A percentile compares a stretch with the other conserved stretches of the same genome.
These are phyloP conservation scores for Rhynchospora pubera DNA, from an alignment of 176 grass and related monocot species.

Conservation along the genomic window DNA sequence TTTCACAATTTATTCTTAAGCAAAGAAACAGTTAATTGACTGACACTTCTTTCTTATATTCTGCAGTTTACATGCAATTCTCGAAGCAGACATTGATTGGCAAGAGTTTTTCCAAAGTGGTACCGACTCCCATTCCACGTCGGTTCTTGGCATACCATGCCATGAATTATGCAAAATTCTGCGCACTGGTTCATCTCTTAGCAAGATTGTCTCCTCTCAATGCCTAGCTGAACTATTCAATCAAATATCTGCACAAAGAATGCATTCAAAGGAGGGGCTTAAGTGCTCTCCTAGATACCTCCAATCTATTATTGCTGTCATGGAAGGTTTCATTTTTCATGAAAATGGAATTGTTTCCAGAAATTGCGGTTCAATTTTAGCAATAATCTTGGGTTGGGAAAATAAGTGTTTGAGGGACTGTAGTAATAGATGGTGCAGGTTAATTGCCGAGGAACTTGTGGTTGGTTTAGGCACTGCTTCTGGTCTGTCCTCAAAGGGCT, in stretches of 20 bases:
- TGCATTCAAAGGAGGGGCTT: constrained; percentile 34
- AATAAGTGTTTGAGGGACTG: constrained; percentile 50
- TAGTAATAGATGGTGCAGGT: constrained; percentile 58
- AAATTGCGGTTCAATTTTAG: constrained; percentile 61
- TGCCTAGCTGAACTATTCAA: constrained; percentile 76
- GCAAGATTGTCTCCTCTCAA: constrained; percentile 76
- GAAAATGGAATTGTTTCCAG: constrained; percentile 55
- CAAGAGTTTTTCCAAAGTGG: constrained; percentile 66
- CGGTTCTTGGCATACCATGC: constrained; percentile 60
- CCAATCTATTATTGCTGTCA: constrained; percentile 70
- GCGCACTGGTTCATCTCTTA: constrained; percentile 54
- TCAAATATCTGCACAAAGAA: constrained; percentile 56
- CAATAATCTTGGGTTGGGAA: constrained; percentile 65
- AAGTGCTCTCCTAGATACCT: constrained; percentile 63
- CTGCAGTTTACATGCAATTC: constrained; percentile 51
- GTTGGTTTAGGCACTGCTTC: constrained; percentile 64
- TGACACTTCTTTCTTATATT: constrained; percentile 13
- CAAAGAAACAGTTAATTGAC: not conserved
- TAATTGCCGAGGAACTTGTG: constrained; percentile 81
- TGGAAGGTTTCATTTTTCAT: constrained; percentile 67
- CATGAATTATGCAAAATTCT: constrained; percentile 83
- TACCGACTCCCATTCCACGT: constrained; percentile 36
- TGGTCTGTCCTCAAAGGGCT: constrained; percentile 68
- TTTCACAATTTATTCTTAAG: not conserved
- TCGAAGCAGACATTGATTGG: constrained; percentile 64